A percentile compares a stretch with the other conserved stretches of the same genome.
These are phyloP conservation scores for Fusarium sp. DNA, from an alignment of 2,329 filamentous ascomycete genomes.

Conservation along the genomic window DNA sequence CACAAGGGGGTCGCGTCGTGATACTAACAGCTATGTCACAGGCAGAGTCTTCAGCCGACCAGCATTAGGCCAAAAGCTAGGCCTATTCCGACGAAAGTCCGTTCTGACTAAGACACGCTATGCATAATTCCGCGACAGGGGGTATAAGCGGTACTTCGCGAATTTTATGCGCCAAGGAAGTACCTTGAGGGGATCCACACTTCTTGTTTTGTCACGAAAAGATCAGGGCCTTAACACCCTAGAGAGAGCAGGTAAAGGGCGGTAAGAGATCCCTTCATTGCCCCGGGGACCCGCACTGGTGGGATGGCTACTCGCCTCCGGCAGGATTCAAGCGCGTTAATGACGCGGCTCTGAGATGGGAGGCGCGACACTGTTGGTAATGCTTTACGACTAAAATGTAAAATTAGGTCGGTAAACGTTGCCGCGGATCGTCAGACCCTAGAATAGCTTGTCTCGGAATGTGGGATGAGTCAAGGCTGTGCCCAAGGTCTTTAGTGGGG, in stretches of 20 bases:
- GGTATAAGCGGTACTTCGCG: no score
- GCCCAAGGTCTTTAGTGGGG: not conserved
- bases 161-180: no score
- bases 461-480: not conserved
- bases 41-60: no score
- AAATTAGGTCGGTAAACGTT: not conserved
- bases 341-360: not conserved
- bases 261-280: not conserved
- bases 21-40: no score
- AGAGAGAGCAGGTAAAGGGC: not conserved
- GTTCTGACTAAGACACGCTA: no score
- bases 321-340: not conserved
- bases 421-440: not conserved
- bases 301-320: not conserved
- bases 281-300: not conserved
- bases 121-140: no score
- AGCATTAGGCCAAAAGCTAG: no score
- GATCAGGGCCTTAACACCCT: no score
- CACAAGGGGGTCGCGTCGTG: no score
- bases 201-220: no score
- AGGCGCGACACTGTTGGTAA: not conserved
- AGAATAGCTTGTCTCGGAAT: not conserved
- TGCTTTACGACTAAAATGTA: not conserved
- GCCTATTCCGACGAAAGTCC: no score
- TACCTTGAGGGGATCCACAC: no score